Evolutionary conservation across 441 rosid genomes (phyloP), one percentile per base, ranked within the genome.

Genomic region (Metrosideros polymorpha): DNA sequence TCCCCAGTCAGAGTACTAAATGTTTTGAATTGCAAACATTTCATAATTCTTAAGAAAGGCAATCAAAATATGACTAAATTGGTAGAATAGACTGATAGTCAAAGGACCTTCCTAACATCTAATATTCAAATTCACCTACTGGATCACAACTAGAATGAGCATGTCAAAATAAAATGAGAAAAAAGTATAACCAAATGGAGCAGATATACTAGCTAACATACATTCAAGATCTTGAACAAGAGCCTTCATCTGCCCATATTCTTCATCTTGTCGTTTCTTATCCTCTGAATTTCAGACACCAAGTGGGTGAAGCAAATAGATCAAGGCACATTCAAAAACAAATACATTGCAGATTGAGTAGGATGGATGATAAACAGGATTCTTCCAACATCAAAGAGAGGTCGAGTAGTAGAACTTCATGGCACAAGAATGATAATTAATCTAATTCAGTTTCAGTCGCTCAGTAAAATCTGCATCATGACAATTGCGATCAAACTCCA

Each of bases 221-320:
- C 99, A 92, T 93, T 93, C 94, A 89, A 93, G 93, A 66, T 93
- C 93, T 77, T 93, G 94, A 89, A 96, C 88, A 85, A 91, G 98
- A 87, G 94, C 91, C 91, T 92, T 95, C 82, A 95, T 93, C 89
- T 95, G 95, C 56, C 87, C 89, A 89, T 92, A 92, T 88, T 97
- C 93, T 86, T 93, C 92, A 63, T 90, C 92, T 89, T 87, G 94
- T 55, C 92, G 95, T 79, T 88, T 93, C 91, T 88, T 94, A 82
- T 92, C 91, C 85, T 95, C 99, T 96, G 94, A 89, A 89, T 90
- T 82, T 54, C 86, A n/a, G 85, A 82, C 71, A 87, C 6, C 54
- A 55, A 89, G 86, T 82, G 75, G 82, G 45, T 49, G 43, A 63
- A 57, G 42, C 53, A 43, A 30, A 84, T 59, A 50, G 1, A 57